Evolutionary conservation across 2,329 filamentous ascomycete genomes (phyloP).

Genomic region (Fonsecaea nubica): DNA sequence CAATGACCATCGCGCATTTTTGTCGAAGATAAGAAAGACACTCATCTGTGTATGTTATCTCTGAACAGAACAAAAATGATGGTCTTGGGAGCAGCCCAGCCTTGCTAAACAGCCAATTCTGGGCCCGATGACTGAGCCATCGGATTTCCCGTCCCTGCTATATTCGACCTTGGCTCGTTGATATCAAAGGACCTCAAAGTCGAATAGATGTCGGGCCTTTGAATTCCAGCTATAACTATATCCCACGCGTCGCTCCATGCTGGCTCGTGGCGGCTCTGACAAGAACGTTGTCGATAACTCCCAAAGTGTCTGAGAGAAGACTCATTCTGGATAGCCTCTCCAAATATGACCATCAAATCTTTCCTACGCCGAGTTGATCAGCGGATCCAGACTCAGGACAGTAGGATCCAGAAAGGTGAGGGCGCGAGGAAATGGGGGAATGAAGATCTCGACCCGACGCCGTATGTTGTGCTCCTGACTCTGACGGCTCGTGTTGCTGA

Average conservation of each 20-base stretch:
- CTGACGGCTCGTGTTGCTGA: not conserved
- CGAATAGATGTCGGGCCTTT: not conserved
- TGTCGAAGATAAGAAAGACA: not conserved
- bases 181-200: not conserved
- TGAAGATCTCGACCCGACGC: slow-evolving; percentile 42
- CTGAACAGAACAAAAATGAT: not conserved
- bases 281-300: not conserved
- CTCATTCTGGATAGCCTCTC: not conserved
- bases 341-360: not conserved
- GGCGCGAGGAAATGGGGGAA: slow-evolving; percentile 3
- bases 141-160: slow-evolving; percentile 1
- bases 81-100: not conserved
- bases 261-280: not conserved
- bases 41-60: not conserved
- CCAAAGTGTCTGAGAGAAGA: not conserved
- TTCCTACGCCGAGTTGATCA: not conserved
- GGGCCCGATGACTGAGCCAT: not conserved
- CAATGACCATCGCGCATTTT: not conserved
- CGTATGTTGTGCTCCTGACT: slow-evolving; percentile 32
- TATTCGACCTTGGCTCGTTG: not conserved
- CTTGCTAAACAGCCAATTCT: not conserved
- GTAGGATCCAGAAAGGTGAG: not conserved
- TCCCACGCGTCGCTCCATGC: not conserved
- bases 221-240: not conserved
- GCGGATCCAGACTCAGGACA: not conserved